Percentiles rank a stretch among this genome's conserved stretches.
Evolutionary conservation across 768 basidiomycete species (phyloP).

Genomic region (Lactifluus pinguis): DNA sequence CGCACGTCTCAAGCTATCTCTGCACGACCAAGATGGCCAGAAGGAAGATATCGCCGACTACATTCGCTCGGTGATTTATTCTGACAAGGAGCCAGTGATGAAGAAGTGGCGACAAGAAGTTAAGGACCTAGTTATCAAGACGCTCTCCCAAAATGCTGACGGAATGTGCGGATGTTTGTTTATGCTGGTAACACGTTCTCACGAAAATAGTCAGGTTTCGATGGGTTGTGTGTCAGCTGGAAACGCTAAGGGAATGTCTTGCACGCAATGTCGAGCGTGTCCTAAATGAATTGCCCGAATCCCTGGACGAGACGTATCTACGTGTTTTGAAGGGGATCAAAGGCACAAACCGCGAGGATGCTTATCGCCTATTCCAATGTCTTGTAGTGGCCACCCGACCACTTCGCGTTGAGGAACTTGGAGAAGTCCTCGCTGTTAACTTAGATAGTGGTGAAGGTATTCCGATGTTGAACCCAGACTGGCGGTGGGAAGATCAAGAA

Average conservation of each 20-base stretch:
- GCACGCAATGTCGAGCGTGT: neutral
- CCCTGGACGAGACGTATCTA: neutral
- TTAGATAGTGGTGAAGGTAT: neutral
- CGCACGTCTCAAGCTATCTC: neutral
- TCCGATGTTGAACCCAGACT: neutral
- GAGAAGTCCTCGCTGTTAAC: neutral
- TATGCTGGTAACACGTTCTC: neutral
- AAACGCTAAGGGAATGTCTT: neutral
- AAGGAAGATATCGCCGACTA: neutral
- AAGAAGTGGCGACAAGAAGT: neutral
- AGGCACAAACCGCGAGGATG: neutral
- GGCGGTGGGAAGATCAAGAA: neutral
- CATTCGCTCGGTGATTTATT: neutral
- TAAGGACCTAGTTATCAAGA: neutral
- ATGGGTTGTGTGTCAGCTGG: neutral
- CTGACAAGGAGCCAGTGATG: conserved; percentile 24
- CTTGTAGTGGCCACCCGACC: neutral
- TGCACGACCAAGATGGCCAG: neutral
- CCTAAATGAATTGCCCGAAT: neutral
- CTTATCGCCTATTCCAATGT: neutral
- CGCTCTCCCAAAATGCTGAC: neutral
- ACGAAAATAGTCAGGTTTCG: neutral
- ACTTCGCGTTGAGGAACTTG: neutral
- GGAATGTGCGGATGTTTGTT: neutral
- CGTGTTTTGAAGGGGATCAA: neutral